Evolutionary conservation across 768 basidiomycete genomes (phyloP).

Genomic region (Mycena capillaripes): DNA sequence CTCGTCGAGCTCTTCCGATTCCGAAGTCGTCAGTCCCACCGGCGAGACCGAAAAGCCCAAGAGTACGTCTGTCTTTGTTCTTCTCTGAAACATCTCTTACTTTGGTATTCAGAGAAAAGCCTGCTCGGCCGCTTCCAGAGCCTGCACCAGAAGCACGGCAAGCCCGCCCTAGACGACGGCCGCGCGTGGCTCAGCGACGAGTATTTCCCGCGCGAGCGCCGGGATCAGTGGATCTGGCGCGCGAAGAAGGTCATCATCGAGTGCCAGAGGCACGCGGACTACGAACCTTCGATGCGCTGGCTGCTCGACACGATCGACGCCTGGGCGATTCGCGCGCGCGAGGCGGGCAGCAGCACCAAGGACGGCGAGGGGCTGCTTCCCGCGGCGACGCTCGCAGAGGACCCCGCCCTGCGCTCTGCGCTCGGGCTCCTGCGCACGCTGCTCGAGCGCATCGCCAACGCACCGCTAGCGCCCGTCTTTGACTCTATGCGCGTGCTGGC

Average conservation of each 20-base stretch:
- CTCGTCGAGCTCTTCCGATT: constrained; percentile 20
- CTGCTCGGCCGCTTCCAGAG: constrained; percentile 49
- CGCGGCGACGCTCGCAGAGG: constrained; percentile 69
- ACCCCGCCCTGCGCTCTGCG: constrained; percentile 66
- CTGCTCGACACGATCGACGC: constrained; percentile 73
- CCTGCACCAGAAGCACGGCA: constrained; percentile 74
- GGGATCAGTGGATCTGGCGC: constrained; percentile 94
- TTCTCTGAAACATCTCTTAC: neutral
- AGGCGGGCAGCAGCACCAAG: constrained; percentile 51
- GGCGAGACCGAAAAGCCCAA: constrained; percentile 43
- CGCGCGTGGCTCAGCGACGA: constrained; percentile 69
- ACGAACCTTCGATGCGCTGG: constrained; percentile 85
- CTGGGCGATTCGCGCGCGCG: constrained; percentile 58
- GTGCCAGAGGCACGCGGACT: constrained; percentile 93
- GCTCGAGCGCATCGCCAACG: constrained; percentile 93
- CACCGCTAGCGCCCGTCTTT: constrained; percentile 73
- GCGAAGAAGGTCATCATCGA: constrained; percentile 95
- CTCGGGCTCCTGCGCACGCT: constrained; percentile 64
- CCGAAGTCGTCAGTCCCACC: neutral
- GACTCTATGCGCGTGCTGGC: constrained; percentile 82
- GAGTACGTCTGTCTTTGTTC: constrained; percentile 4
- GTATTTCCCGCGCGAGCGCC: constrained; percentile 86
- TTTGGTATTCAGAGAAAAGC: neutral
- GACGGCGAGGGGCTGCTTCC: constrained; percentile 47
- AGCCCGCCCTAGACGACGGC: constrained; percentile 63